Conservation (phyloP, 2,329 filamentous ascomycete genomes). For the Paraphoma sp. region DNA sequence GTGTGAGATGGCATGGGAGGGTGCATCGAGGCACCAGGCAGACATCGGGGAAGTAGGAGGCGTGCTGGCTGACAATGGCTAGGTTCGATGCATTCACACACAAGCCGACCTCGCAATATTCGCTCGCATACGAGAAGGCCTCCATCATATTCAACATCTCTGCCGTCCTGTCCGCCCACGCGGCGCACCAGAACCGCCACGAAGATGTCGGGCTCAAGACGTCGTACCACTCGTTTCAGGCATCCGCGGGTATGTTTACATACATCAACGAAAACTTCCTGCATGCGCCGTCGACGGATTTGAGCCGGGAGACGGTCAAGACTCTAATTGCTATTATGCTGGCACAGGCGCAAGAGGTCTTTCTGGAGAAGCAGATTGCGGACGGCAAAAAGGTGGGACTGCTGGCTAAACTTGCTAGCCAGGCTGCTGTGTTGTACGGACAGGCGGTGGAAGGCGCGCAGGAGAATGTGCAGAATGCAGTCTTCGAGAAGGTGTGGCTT, state of each 20-base stretch:
- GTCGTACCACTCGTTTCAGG: constrained; percentile 97
- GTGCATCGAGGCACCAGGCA: background rate
- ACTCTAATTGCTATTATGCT: constrained; percentile 91
- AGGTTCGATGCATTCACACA: constrained; percentile 99
- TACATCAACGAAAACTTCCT: constrained; percentile 99
- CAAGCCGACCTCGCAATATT: constrained; percentile 96
- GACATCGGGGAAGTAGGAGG: background rate
- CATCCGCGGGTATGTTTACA: constrained; percentile 98
- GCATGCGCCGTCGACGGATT: constrained; percentile 93
- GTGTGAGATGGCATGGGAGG: background rate
- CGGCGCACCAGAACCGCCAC: constrained; percentile 87
- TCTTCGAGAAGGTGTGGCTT: constrained; percentile 95
- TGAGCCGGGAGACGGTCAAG: constrained; percentile 95
- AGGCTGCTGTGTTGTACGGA: constrained; percentile 84
- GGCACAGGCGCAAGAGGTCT: constrained; percentile 95
- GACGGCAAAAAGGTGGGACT: constrained; percentile 93
- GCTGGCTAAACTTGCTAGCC: constrained; percentile 89
- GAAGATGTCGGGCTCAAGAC: constrained; percentile 95
- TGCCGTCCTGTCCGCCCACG: constrained; percentile 94
- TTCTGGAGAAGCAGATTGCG: constrained; percentile 91
- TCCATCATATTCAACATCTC: constrained; percentile 99
- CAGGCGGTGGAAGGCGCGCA: constrained; percentile 90
- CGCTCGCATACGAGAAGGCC: constrained; percentile 95
- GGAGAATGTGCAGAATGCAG: constrained; percentile 86
- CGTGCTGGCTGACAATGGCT: constrained; percentile 27